These are phyloP conservation scores for Aegilops longissima DNA, from an alignment of 176 grass and related monocot genomes.

Conservation along the genomic window DNA sequence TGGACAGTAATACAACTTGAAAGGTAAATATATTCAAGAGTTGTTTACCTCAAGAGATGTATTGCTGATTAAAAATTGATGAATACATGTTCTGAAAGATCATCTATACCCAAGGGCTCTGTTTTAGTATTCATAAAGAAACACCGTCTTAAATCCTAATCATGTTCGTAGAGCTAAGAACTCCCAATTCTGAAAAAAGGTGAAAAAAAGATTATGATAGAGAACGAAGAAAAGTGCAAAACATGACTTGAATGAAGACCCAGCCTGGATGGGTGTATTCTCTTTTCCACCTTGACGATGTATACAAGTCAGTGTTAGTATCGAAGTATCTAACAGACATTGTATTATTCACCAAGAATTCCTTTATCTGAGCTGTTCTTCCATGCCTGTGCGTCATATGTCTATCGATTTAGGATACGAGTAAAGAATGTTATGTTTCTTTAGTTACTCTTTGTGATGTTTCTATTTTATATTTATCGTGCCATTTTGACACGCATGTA, in stretches of 20 bases:
- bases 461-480: background rate
- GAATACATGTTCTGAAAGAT: conserved; percentile 5
- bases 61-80: conserved; percentile 31
- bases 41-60: conserved; percentile 32
- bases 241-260: background rate
- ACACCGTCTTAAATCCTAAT: background rate
- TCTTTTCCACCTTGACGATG: background rate
- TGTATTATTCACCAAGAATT: background rate
- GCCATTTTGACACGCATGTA: background rate
- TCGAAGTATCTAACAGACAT: background rate
- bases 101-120: background rate
- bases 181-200: background rate
- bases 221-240: background rate
- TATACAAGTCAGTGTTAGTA: background rate
- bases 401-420: background rate
- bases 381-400: background rate
- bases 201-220: background rate
- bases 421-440: background rate
- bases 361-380: conserved; percentile 1
- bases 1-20: conserved; percentile 42
- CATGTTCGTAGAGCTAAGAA: background rate
- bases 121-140: background rate
- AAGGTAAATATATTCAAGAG: conserved; percentile 56
- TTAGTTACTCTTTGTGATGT: background rate
- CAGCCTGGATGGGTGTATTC: background rate